phyloP scores from a whole-genome alignment of 148 eudicot species.

The Rhododendron molle region DNA sequence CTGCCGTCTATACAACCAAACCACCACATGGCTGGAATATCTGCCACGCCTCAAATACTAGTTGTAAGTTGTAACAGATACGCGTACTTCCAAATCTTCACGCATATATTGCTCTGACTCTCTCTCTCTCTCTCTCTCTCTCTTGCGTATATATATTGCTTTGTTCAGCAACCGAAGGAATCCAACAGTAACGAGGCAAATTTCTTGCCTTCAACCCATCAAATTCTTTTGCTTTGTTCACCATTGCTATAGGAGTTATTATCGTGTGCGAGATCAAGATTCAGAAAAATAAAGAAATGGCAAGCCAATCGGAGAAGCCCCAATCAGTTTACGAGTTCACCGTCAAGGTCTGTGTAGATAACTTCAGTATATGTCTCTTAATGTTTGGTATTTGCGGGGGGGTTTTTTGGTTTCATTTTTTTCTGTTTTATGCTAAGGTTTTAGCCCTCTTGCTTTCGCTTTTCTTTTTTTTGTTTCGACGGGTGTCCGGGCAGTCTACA shows the following conservation, averaged over 20 bases:
- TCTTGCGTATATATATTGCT: not conserved
- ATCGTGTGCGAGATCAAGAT: constrained; percentile 9
- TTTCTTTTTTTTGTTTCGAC: too few species aligned
- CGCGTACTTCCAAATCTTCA: too few species aligned
- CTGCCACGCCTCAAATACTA: too few species aligned
- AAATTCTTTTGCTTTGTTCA: not conserved
- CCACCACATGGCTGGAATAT: too few species aligned
- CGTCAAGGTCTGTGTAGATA: constrained; percentile 33
- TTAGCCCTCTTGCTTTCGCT: not conserved
- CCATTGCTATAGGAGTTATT: not conserved
- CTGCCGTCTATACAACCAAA: not conserved
- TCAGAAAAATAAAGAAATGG: constrained; percentile 21
- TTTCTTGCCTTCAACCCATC: not conserved
- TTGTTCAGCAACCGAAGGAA: not conserved
- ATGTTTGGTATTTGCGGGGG: not conserved
- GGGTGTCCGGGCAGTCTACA: not conserved
- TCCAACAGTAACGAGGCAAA: not conserved
- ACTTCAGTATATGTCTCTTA: not conserved
- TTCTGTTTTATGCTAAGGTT: not conserved
- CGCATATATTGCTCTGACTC: too few species aligned
- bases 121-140: not conserved
- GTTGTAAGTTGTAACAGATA: not conserved
- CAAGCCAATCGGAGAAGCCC: constrained; percentile 26
- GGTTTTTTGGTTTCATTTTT: not conserved
- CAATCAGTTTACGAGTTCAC: constrained; percentile 43